These are phyloP conservation scores for Solanum tarapatanum DNA, from an alignment of 257 asterid genomes.

Conservation along the genomic window DNA sequence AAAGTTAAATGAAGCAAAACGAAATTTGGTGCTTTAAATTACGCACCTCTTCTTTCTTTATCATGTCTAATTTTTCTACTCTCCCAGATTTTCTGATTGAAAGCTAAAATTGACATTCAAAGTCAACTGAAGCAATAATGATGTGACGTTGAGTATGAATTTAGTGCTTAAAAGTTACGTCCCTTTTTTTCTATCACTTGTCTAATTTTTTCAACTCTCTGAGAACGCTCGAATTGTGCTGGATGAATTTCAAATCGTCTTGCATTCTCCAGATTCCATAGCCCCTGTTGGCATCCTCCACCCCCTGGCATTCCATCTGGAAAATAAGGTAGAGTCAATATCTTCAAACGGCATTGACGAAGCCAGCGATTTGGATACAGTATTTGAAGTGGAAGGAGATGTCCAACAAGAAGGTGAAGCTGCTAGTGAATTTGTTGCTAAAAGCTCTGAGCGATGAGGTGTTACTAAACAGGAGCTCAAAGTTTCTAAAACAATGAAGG, in stretches of 20 bases:
- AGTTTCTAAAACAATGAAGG: constrained; percentile 45
- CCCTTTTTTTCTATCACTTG: not conserved
- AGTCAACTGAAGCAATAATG: not conserved
- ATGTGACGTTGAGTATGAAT: not conserved
- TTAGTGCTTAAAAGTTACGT: not conserved
- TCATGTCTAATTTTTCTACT: not conserved
- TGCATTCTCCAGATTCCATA: constrained; percentile 82
- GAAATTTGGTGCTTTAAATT: not conserved
- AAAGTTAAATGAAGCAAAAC: not conserved
- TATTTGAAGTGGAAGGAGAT: constrained; percentile 65
- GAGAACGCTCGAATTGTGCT: constrained; percentile 91
- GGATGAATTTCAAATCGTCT: constrained; percentile 67
- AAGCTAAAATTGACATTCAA: not conserved
- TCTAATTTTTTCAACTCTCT: constrained; percentile 1
- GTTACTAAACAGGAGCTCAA: constrained; percentile 27
- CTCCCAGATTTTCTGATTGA: constrained; percentile 47
- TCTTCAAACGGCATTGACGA: constrained; percentile 22
- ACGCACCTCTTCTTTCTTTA: not conserved
- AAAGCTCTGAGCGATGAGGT: constrained; percentile 13
- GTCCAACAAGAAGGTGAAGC: constrained; percentile 27
- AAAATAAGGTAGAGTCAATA: constrained; percentile 31
- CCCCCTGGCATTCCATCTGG: constrained; percentile 83
- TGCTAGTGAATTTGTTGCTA: constrained; percentile 9
- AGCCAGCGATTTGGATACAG: constrained; percentile 24
- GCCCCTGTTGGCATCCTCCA: constrained; percentile 94